phyloP scores from a whole-genome alignment of 306 rosid genomes.

The Styphnolobium japonicum region DNA sequence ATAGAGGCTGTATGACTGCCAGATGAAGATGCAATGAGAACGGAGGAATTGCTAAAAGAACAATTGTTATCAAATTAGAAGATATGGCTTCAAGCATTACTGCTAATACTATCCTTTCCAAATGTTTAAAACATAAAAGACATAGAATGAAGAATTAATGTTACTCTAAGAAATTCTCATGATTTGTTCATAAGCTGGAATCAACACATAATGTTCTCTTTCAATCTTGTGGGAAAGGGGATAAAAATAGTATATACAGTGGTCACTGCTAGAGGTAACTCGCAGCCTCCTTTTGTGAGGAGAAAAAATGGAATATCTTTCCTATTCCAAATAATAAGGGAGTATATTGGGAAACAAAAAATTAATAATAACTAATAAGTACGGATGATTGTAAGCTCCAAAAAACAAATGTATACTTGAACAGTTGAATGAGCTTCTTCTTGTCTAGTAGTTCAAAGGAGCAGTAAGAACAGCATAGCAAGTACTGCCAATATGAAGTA shows the following conservation, averaged over 20 bases:
- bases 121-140: not conserved
- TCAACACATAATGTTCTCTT: not conserved
- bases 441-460: not conserved
- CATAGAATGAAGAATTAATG: not conserved
- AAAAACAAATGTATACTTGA: not conserved
- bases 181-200: not conserved
- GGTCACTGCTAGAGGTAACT: not conserved
- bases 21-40: constrained; percentile 29
- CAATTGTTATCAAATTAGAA: constrained; percentile 14
- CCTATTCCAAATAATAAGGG: not conserved
- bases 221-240: not conserved
- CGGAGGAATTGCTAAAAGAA: not conserved
- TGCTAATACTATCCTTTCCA: not conserved
- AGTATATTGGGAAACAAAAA: not conserved
- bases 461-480: not conserved
- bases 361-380: no score
- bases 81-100: not conserved
- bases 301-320: not conserved
- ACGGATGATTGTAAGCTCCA: not conserved
- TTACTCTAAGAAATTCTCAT: not conserved
- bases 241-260: not conserved
- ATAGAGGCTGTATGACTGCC: constrained; percentile 97
- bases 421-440: no score
- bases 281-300: not conserved
- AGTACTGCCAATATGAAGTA: not conserved